phyloP scores from a whole-genome alignment of 441 rosid genomes.

The Bocquillonia castaneifolia region DNA sequence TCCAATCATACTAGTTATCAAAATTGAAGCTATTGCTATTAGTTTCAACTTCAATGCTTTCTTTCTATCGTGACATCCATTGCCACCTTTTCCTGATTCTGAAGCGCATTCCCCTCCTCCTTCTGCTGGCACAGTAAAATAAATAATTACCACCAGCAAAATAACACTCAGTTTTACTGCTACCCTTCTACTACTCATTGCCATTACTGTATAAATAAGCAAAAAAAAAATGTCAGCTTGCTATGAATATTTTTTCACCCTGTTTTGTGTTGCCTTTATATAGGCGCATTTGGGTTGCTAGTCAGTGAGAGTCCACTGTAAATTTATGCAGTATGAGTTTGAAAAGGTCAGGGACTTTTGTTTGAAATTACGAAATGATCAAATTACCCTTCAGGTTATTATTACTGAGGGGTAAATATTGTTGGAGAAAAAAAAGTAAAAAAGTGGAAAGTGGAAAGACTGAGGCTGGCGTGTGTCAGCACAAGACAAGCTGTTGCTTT shows the following conservation, averaged over 20 bases:
- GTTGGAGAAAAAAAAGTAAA: too few relatives aligned
- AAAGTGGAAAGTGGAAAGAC: neutral
- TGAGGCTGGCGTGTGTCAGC: slow-evolving; percentile 1
- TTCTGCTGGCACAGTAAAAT: neutral
- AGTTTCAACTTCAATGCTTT: slow-evolving; percentile 32
- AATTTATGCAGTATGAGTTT: too few relatives aligned
- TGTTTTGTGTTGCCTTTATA: too few relatives aligned
- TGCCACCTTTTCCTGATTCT: neutral
- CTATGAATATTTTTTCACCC: too few relatives aligned
- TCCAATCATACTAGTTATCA: slow-evolving; percentile 36
- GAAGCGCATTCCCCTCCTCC: slow-evolving; percentile 20
- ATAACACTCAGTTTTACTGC: neutral
- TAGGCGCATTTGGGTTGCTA: too few relatives aligned
- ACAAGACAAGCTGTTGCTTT: neutral
- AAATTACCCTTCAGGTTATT: neutral
- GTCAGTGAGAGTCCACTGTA: too few relatives aligned
- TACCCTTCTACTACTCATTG: too few relatives aligned
- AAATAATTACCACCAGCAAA: slow-evolving; percentile 9
- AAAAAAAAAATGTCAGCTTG: too few relatives aligned
- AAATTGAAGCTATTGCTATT: slow-evolving; percentile 37
- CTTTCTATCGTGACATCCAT: slow-evolving; percentile 28
- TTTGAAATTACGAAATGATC: neutral
- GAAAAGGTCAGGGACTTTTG: too few relatives aligned
- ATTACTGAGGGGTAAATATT: too few relatives aligned
- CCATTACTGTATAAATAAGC: slow-evolving; percentile 13